A percentile compares a stretch with the other conserved stretches of the same genome.
phyloP scores from a whole-genome alignment of 2,329 filamentous ascomycete genomes.

The Exophiala phaeomuriformis region DNA sequence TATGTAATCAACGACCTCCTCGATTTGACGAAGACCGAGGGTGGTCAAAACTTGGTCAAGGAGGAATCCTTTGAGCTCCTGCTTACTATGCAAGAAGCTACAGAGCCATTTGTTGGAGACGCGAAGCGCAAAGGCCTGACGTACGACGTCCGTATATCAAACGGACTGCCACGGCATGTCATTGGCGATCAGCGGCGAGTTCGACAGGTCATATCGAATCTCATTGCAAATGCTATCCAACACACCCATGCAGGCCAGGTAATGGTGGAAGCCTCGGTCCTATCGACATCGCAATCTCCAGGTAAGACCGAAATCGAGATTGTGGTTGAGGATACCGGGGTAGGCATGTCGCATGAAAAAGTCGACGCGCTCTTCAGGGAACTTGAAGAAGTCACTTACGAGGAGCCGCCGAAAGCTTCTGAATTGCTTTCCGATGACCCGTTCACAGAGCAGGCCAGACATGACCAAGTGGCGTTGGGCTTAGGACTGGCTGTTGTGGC shows the following conservation, averaged over 20 bases:
- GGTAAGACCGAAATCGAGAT: constrained; percentile 60
- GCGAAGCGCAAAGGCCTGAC: constrained; percentile 66
- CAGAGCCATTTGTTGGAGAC: constrained; percentile 64
- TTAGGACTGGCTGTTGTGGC: constrained; percentile 84
- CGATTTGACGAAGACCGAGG: constrained; percentile 80
- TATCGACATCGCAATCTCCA: constrained; percentile 35
- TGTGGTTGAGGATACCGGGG: constrained; percentile 66
- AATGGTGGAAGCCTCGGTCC: constrained; percentile 60
- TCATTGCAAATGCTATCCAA: constrained; percentile 78
- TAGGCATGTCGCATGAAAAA: constrained; percentile 52
- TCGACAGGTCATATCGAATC: constrained; percentile 74
- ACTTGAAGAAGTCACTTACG: constrained; percentile 57
- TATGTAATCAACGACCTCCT: constrained; percentile 91
- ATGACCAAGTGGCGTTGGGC: constrained; percentile 50
- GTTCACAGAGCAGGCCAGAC: constrained; percentile 31
- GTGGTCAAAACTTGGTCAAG: constrained; percentile 69
- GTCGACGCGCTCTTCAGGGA: constrained; percentile 56
- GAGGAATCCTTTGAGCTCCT: constrained; percentile 71
- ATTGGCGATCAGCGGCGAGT: constrained; percentile 72
- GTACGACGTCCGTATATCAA: constrained; percentile 61
- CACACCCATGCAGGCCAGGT: constrained; percentile 64
- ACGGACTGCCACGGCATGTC: constrained; percentile 62
- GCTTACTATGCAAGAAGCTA: constrained; percentile 67
- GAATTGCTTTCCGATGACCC: constrained; percentile 50
- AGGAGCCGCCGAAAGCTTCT: constrained; percentile 54